These are phyloP conservation scores for Aureobasidium vineae DNA, from an alignment of 2,329 filamentous ascomycete species.

Conservation along the genomic window DNA sequence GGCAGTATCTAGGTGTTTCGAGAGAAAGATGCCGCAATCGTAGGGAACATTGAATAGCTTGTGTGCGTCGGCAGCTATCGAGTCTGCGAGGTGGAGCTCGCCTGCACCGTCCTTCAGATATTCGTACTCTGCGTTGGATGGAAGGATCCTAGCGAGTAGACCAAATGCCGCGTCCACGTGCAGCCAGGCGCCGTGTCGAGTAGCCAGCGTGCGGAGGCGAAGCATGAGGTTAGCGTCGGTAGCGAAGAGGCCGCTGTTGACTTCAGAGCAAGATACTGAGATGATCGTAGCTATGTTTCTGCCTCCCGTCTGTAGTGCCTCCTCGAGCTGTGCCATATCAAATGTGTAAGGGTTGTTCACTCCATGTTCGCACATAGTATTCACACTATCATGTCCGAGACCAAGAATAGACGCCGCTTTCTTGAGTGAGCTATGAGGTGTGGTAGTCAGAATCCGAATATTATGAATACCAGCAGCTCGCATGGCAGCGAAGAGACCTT, in stretches of 20 bases:
- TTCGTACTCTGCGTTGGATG: slow-evolving; percentile 55
- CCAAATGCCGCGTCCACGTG: slow-evolving; percentile 94
- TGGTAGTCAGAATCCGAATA: slow-evolving; percentile 75
- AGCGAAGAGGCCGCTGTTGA: slow-evolving; percentile 84
- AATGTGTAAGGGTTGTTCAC: slow-evolving; percentile 64
- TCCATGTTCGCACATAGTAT: slow-evolving; percentile 52
- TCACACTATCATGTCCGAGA: slow-evolving; percentile 67
- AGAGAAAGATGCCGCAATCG: slow-evolving; percentile 88
- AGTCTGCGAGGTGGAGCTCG: slow-evolving; percentile 79
- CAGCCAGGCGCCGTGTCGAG: slow-evolving; percentile 75
- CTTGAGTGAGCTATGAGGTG: slow-evolving; percentile 76
- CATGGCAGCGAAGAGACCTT: slow-evolving; percentile 68
- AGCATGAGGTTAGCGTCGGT: slow-evolving; percentile 59
- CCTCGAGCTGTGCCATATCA: slow-evolving; percentile 64
- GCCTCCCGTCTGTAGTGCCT: slow-evolving; percentile 51
- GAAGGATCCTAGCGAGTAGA: slow-evolving; percentile 69
- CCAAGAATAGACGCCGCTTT: slow-evolving; percentile 84
- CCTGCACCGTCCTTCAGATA: slow-evolving; percentile 52
- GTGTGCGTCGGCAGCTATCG: slow-evolving; percentile 81
- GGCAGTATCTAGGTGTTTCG: slow-evolving; percentile 59
- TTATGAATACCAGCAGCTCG: slow-evolving; percentile 60
- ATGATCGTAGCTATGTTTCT: slow-evolving; percentile 65
- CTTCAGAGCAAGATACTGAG: slow-evolving; percentile 78
- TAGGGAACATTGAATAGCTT: slow-evolving; percentile 96
- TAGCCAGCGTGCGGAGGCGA: slow-evolving; percentile 65